phyloP scores from a whole-genome alignment of 169 alveolate species.

The Cyclospora cayetanensis region DNA sequence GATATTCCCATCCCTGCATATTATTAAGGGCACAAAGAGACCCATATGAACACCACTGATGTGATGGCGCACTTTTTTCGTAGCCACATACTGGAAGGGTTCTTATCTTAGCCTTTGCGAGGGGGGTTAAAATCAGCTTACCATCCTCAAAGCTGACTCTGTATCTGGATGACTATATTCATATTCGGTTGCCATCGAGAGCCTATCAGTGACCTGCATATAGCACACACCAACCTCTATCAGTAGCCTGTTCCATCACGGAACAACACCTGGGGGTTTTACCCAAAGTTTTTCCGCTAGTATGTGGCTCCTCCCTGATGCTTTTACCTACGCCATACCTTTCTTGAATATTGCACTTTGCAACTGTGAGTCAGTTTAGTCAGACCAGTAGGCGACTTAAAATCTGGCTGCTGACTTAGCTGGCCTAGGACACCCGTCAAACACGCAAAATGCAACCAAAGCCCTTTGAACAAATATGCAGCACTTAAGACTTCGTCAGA shows the following conservation, averaged over 20 bases:
- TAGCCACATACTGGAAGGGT: no score
- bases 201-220: slow-evolving; percentile 84
- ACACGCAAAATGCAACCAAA: no score
- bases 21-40: neutral
- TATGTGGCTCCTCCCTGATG: neutral
- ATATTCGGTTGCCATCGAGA: slow-evolving; percentile 90
- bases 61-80: no score
- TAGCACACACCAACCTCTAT: neutral
- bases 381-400: slow-evolving; percentile 75
- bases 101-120: no score
- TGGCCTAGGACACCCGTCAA: no score
- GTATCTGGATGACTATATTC: slow-evolving; percentile 83
- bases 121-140: no score
- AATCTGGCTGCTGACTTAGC: slow-evolving; percentile 77
- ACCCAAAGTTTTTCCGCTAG: neutral
- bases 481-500: no score
- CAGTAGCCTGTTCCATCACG: no score
- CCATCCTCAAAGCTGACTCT: slow-evolving; percentile 83
- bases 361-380: slow-evolving; percentile 56
- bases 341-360: slow-evolving; percentile 69
- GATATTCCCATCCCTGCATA: slow-evolving; percentile 90
- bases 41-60: neutral
- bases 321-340: neutral
- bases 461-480: no score
- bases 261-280: no score